Conservation (phyloP, 2,329 filamentous ascomycete genomes). For the Curvularia spicifera region DNA sequence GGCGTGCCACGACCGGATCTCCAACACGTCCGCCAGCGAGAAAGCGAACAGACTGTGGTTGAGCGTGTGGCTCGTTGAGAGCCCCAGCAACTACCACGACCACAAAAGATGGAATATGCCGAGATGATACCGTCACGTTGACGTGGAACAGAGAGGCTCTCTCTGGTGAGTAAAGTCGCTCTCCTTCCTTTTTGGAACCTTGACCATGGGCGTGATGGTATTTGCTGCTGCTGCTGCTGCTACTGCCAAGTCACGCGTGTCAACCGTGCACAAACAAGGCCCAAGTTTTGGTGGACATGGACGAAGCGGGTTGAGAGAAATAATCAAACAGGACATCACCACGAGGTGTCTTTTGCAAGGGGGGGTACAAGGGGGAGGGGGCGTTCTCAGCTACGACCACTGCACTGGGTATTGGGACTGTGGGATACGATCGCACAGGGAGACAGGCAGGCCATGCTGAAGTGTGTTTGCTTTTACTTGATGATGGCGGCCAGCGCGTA, state of each 20-base stretch:
- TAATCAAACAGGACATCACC: not conserved
- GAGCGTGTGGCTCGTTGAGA: slow-evolving; percentile 13
- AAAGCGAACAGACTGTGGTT: slow-evolving; percentile 40
- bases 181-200: slow-evolving; percentile 13
- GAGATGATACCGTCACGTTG: slow-evolving; percentile 11
- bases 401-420: slow-evolving; percentile 4
- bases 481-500: slow-evolving; percentile 32
- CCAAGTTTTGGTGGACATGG: not conserved
- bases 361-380: not conserved
- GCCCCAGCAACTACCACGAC: not conserved
- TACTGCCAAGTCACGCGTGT: slow-evolving; percentile 6
- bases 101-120: not conserved
- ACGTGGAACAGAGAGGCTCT: not conserved
- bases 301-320: not conserved
- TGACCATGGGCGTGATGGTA: slow-evolving; percentile 1
- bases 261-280: slow-evolving; percentile 1
- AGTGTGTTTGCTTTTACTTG: not conserved
- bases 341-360: not conserved
- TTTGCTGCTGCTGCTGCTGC: not conserved
- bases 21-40: slow-evolving; percentile 22
- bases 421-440: slow-evolving; percentile 17
- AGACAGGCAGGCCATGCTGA: not conserved
- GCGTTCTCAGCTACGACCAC: slow-evolving; percentile 4
- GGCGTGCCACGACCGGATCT: slow-evolving; percentile 29
- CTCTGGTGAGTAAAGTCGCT: slow-evolving; percentile 1